Percentiles rank a stretch among this genome's conserved stretches.
Conservation (phyloP, 2,329 filamentous ascomycete species). For the Diaporthe eres region DNA sequence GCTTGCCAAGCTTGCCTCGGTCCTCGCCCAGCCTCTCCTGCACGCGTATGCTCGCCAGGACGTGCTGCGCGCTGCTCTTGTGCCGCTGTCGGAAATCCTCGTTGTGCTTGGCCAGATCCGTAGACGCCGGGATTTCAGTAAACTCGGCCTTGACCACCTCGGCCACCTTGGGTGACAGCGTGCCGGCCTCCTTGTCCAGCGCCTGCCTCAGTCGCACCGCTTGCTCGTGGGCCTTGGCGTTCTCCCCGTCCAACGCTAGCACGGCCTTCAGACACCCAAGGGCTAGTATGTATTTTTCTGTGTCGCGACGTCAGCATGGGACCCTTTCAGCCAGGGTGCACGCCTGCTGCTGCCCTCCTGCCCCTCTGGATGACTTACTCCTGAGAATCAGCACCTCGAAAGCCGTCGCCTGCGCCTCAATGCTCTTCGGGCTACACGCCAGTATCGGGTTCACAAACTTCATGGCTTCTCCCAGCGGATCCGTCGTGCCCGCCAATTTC, state of each 20-base stretch:
- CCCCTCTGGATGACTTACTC: slow-evolving; percentile 69
- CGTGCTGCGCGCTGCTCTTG: slow-evolving; percentile 72
- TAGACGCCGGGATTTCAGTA: slow-evolving; percentile 69
- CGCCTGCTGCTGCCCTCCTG: neutral
- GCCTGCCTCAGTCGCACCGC: slow-evolving; percentile 77
- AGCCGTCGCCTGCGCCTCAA: slow-evolving; percentile 86
- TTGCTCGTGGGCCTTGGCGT: slow-evolving; percentile 84
- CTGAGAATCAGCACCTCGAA: slow-evolving; percentile 91
- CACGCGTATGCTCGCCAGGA: slow-evolving; percentile 74
- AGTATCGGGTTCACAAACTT: slow-evolving; percentile 88
- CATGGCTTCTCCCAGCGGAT: slow-evolving; percentile 87
- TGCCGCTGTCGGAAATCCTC: slow-evolving; percentile 75
- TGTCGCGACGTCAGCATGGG: slow-evolving; percentile 45
- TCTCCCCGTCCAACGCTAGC: slow-evolving; percentile 75
- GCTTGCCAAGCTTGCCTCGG: slow-evolving; percentile 70
- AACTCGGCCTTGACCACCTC: slow-evolving; percentile 81
- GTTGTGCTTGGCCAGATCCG: slow-evolving; percentile 75
- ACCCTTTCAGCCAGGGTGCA: neutral
- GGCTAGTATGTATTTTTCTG: slow-evolving; percentile 90
- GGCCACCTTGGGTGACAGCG: slow-evolving; percentile 75
- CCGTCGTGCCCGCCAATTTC: slow-evolving; percentile 83
- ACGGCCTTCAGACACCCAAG: slow-evolving; percentile 87
- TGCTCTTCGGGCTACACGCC: slow-evolving; percentile 83
- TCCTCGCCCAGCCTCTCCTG: slow-evolving; percentile 72
- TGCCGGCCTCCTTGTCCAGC: slow-evolving; percentile 67